These are phyloP conservation scores for Globisporangium paddicum DNA, from an alignment of 352 stramenopile species.

Conservation along the genomic window DNA sequence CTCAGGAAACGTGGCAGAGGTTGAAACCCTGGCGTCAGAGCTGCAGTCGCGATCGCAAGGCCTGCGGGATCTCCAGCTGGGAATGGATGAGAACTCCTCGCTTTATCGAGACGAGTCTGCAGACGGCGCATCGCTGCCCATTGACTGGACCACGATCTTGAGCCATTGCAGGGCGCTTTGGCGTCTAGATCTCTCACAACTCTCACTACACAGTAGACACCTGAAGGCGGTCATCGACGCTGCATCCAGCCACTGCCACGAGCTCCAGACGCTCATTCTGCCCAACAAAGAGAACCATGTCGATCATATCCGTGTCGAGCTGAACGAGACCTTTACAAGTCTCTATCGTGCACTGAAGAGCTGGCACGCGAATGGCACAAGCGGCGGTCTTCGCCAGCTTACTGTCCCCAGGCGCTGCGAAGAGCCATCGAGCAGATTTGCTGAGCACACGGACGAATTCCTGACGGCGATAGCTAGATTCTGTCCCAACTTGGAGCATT, in stretches of 20 bases:
- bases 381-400: conserved; percentile 10
- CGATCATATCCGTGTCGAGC: not conserved
- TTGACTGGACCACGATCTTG: conserved; percentile 1
- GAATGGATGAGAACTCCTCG: not conserved
- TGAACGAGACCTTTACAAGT: conserved; percentile 1
- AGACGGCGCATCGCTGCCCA: not conserved
- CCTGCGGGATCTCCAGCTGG: conserved; percentile 3
- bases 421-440: conserved; percentile 5
- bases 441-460: conserved; percentile 3
- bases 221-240: conserved; percentile 3
- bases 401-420: conserved; percentile 10
- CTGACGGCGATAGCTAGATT: conserved; percentile 1
- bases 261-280: conserved; percentile 6
- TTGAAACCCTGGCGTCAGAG: not conserved
- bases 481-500: conserved; percentile 13
- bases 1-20: not conserved
- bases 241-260: not conserved
- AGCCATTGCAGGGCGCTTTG: not conserved
- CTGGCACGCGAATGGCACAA: conserved; percentile 2
- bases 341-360: conserved; percentile 9
- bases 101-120: not conserved
- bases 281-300: not conserved
- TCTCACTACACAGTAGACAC: conserved; percentile 10
- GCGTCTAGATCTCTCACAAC: conserved; percentile 7
- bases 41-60: not conserved